Base-by-base conservation (phyloP, 805 yeast species). In the Ogataea degrootiae region DNA sequence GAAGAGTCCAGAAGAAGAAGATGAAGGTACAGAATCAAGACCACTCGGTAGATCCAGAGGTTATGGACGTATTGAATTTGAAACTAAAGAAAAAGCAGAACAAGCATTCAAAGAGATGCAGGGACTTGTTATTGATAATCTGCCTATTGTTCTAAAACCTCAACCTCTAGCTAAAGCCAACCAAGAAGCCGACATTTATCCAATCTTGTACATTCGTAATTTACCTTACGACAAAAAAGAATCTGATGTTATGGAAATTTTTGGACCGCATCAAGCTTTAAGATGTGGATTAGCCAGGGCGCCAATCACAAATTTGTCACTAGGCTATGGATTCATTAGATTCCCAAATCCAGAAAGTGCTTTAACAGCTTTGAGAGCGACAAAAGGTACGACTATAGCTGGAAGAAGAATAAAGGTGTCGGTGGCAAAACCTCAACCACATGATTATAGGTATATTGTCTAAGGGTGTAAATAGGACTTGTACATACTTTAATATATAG, bases 281-380 rank as follows among this genome's bases (percentile, higher is more conserved):
- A 42, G 67, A 34, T 56, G 66, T 41, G 62, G 63, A 17, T 45
- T 65, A 15, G 56, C 57, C 14, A 50, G 60, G 37, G 60, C 67
- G 0, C 67, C 67, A 5, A 53, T 60, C n/a, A 56, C 63, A 1
- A 44, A 52, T 15, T 48, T 55, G 41, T 59, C 65, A 21, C 44
- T 63, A 14, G 87, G 87, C 2, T 80, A 77, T 58, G 88, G 87
- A 1, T 83, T 80, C 54, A 69, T 83, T 33, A 82, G 85, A 54
- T 83, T 80, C 57, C 74, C 72, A 14, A 56, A 60, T 7, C 49
- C 52, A 5, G 74, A 67, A 6, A 64, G 75, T 15, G 82, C 76
- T 6, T 55, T 61, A 6, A 62, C 62, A 29, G 87, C 89, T 1
- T 61, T 82, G 41, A 59, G 56, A 11, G 65, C 58, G 23, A 55